Conservation (phyloP, 1,284 basidiomycete genomes). For the Trametes hirsuta region DNA sequence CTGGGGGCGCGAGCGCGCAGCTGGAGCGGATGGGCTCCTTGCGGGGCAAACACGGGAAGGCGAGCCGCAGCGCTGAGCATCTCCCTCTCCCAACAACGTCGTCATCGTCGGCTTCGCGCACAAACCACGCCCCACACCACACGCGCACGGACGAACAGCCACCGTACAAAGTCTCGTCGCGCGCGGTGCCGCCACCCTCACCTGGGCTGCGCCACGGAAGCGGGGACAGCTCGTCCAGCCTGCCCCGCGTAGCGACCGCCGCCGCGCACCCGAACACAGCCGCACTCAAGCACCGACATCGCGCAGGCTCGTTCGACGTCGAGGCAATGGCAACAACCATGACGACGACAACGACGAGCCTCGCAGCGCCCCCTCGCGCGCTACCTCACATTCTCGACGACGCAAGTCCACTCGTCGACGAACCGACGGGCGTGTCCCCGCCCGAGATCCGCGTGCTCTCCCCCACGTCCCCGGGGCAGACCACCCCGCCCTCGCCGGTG, state of each 20-base stretch:
- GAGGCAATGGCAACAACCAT: slow-evolving; percentile 9
- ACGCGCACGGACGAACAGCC: slow-evolving; percentile 1
- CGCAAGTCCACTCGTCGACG: slow-evolving; percentile 18
- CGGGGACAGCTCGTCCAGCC: slow-evolving; percentile 55
- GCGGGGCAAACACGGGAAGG: slow-evolving; percentile 50
- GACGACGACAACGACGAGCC: slow-evolving; percentile 21
- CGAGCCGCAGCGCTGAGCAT: slow-evolving; percentile 66
- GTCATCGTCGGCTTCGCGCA: slow-evolving; percentile 18
- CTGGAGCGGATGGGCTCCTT: slow-evolving; percentile 36
- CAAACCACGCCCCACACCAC: neutral
- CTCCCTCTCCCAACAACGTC: slow-evolving; percentile 30
- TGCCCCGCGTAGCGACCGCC: slow-evolving; percentile 47
- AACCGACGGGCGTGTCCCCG: slow-evolving; percentile 18
- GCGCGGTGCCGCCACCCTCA: slow-evolving; percentile 25
- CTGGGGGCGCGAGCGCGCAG: slow-evolving; percentile 22
- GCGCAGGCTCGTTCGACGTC: slow-evolving; percentile 38
- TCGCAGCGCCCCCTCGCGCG: slow-evolving; percentile 16
- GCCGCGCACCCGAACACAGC: slow-evolving; percentile 6
- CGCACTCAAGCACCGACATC: slow-evolving; percentile 31
- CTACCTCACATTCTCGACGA: slow-evolving; percentile 23
- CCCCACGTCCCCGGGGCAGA: slow-evolving; percentile 17
- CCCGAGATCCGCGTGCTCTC: slow-evolving; percentile 24
- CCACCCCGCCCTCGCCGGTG: slow-evolving; percentile 13
- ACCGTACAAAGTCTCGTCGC: slow-evolving; percentile 38
- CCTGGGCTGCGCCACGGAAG: slow-evolving; percentile 36